Conservation (phyloP, 2,329 filamentous ascomycete genomes). For the Aspergillus novofumigatus region DNA sequence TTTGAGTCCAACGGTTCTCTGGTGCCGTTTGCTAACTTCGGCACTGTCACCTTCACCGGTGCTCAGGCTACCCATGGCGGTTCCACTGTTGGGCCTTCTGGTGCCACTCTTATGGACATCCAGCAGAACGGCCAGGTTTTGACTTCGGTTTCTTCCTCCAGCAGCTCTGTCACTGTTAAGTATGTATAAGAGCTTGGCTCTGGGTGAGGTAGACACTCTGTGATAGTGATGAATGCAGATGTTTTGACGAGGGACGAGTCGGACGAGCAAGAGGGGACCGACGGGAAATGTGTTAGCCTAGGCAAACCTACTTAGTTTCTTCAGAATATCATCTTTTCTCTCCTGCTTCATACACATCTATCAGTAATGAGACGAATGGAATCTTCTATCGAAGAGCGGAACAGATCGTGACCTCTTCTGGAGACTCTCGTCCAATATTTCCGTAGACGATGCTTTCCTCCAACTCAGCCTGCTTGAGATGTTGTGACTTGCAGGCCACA, state of each 20-base stretch:
- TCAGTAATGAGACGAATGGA: background rate
- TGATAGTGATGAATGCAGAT: background rate
- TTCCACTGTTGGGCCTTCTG: slow-evolving; percentile 30
- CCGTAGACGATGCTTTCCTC: background rate
- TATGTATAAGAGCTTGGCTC: slow-evolving; percentile 17
- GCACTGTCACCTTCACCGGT: slow-evolving; percentile 44
- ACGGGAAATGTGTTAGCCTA: background rate
- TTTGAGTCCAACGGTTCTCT: slow-evolving; percentile 36
- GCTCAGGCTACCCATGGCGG: slow-evolving; percentile 31
- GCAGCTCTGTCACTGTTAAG: slow-evolving; percentile 18
- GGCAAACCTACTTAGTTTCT: background rate
- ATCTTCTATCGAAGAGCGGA: too few relatives aligned
- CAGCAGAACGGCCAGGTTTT: slow-evolving; percentile 37
- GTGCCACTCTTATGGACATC: slow-evolving; percentile 45
- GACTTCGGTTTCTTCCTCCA: slow-evolving; percentile 25
- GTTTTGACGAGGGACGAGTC: background rate
- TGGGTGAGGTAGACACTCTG: background rate
- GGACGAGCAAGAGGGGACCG: background rate
- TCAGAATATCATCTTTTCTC: background rate
- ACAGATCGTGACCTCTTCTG: too few relatives aligned
- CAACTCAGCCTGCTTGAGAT: too few relatives aligned
- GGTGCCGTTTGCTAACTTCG: slow-evolving; percentile 47
- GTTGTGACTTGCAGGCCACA: too few relatives aligned
- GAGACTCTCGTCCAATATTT: too few relatives aligned
- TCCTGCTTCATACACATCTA: background rate